Evolutionary conservation across 106 monocot species (phyloP), one percentile per base, ranked within the genome.

Genomic region (Allium fistulosum): DNA sequence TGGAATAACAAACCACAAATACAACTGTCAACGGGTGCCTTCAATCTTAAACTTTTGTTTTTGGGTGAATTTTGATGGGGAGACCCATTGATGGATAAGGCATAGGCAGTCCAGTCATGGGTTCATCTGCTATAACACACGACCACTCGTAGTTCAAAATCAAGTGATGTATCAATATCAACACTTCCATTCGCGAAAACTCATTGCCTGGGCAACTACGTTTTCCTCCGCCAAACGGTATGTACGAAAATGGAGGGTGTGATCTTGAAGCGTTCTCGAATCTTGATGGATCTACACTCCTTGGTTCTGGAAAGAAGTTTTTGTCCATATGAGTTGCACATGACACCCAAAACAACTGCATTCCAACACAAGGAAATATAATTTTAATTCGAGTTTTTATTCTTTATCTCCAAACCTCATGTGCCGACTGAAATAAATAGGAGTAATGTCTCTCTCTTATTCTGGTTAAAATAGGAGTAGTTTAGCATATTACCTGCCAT

Each of bases 321-420:
- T 75, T 60, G 37, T 75, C 52, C 75, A 75, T 67, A 68, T 75
- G 75, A 10, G 67, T 75, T 1, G 37, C 66, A 52, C 52, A 51
- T 17, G 68, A 18, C 46, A 61, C 27, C 75, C 75, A 75, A 52
- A 75, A 68, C n/a, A 75, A 48, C 68, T 75, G 67, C 15, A 57
- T 2, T 37, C 5, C 5, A 37, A 37, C 0, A 37, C 5, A 22
- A 22, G 37, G 0, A 4, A 1, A 4, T 37, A 37, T 1, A 2
- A 37, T 4, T 37, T 37, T 37, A 37, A 22, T 22, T 22, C 37
- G 11, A 57, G 46, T 53, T 57, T n/a, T n/a, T n/a, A n/a, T n/a
- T n/a, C n/a, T n/a, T n/a, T n/a, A n/a, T n/a, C n/a, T n/a, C n/a
- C n/a, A n/a, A n/a, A n/a, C n/a, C n/a, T 22, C 22, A 22, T 22